phyloP scores from a whole-genome alignment of 2,329 filamentous ascomycete species.

The Penicillium sp. region DNA sequence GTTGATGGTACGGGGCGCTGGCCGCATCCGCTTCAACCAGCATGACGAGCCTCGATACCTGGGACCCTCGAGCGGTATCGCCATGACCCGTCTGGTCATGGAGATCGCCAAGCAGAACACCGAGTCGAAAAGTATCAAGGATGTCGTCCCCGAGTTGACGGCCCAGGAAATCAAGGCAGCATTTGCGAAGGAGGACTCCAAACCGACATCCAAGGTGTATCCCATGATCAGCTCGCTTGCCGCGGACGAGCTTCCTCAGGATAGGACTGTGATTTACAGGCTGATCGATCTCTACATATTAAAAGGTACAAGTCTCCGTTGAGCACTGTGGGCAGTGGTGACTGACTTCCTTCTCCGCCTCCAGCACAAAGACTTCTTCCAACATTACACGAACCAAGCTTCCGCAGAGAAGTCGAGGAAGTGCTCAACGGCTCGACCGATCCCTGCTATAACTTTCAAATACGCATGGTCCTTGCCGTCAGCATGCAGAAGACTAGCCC shows the following conservation, averaged over 20 bases:
- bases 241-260: conserved; percentile 69
- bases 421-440: conserved; percentile 75
- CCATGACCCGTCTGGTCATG: conserved; percentile 92
- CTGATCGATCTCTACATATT: conserved; percentile 82
- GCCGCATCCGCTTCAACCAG: conserved; percentile 79
- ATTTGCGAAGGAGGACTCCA: conserved; percentile 62
- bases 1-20: conserved; percentile 81
- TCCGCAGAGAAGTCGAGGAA: conserved; percentile 72
- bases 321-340: background rate
- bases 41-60: conserved; percentile 87
- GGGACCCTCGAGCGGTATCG: conserved; percentile 90
- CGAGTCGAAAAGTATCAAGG: conserved; percentile 84
- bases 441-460: conserved; percentile 80
- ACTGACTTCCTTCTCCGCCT: conserved; percentile 15
- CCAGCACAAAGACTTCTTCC: conserved; percentile 85
- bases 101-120: conserved; percentile 94
- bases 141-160: conserved; percentile 77
- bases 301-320: conserved; percentile 62
- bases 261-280: conserved; percentile 68
- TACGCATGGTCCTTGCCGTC: conserved; percentile 90
- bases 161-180: conserved; percentile 67
- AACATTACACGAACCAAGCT: conserved; percentile 77
- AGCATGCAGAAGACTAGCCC: conserved; percentile 88
- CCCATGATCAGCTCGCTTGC: conserved; percentile 80
- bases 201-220: conserved; percentile 75